Evolutionary conservation across 2,329 filamentous ascomycete species (phyloP).

Genomic region (Aspergillaceae sp.): DNA sequence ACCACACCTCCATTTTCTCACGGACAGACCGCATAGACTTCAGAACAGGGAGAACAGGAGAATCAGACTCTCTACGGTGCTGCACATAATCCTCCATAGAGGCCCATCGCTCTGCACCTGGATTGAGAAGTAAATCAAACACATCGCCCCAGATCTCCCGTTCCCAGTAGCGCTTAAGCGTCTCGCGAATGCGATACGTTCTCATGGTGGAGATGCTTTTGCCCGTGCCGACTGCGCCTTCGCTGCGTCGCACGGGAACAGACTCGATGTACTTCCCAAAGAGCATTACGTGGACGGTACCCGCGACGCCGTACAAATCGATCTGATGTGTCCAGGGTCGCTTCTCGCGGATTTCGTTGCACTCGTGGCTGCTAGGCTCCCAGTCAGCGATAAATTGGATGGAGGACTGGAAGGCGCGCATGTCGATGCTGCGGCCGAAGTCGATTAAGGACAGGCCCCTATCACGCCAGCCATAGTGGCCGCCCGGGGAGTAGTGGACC

Average conservation of each 20-base stretch:
- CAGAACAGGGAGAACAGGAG: slow-evolving; percentile 59
- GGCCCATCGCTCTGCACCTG: slow-evolving; percentile 49
- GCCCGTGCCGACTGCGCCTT: slow-evolving; percentile 1
- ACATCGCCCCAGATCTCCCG: slow-evolving; percentile 77
- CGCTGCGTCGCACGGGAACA: slow-evolving; percentile 25
- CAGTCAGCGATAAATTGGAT: slow-evolving; percentile 93
- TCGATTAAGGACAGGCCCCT: slow-evolving; percentile 86
- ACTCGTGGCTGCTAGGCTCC: slow-evolving; percentile 80
- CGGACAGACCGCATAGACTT: slow-evolving; percentile 60
- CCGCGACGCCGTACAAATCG: slow-evolving; percentile 88
- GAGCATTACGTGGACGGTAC: slow-evolving; percentile 76
- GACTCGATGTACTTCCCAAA: slow-evolving; percentile 96
- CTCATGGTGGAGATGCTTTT: slow-evolving; percentile 32
- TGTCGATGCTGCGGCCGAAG: slow-evolving; percentile 90
- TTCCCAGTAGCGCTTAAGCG: slow-evolving; percentile 93
- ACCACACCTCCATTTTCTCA: slow-evolving; percentile 74
- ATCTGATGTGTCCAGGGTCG: slow-evolving; percentile 96
- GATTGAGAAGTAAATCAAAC: slow-evolving; percentile 82
- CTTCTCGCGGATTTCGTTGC: slow-evolving; percentile 88
- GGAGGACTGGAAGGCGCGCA: slow-evolving; percentile 67
- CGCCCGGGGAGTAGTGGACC: slow-evolving; percentile 61
- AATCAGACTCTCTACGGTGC: neutral
- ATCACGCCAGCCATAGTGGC: slow-evolving; percentile 65
- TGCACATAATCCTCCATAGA: slow-evolving; percentile 45
- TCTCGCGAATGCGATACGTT: slow-evolving; percentile 72